Percentiles rank a stretch among this genome's conserved stretches.
These are phyloP conservation scores for Polygonum maritimum DNA, from an alignment of 148 eudicot genomes.

Conservation along the genomic window DNA sequence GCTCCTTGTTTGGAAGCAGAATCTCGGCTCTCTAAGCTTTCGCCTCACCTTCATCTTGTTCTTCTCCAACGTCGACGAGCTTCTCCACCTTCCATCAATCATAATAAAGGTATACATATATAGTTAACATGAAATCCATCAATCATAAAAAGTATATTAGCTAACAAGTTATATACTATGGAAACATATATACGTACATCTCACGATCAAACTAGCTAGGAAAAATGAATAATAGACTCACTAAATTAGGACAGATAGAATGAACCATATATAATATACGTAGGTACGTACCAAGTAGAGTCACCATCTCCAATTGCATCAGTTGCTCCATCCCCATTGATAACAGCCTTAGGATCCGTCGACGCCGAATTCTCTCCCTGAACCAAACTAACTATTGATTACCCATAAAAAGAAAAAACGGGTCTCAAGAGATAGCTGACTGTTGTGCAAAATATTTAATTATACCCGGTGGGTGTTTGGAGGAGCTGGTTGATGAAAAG, in stretches of 20 bases:
- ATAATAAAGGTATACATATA: not conserved
- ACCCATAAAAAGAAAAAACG: not conserved
- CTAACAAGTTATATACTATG: not conserved
- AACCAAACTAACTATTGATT: not conserved
- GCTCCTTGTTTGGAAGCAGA: conserved; percentile 11
- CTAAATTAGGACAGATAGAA: not conserved
- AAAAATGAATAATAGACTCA: too few species aligned
- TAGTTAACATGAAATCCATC: not conserved
- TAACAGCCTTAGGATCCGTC: not conserved
- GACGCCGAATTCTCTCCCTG: not conserved
- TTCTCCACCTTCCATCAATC: not conserved
- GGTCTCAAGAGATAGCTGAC: too few species aligned
- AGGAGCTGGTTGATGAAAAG: not conserved
- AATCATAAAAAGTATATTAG: not conserved
- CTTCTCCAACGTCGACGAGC: not conserved
- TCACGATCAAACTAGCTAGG: too few species aligned
- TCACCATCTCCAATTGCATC: not conserved
- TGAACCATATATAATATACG: not conserved
- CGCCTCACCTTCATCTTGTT: conserved; percentile 10
- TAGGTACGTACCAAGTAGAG: not conserved
- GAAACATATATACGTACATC: too few species aligned
- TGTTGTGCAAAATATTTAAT: not conserved
- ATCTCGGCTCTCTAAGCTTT: conserved; percentile 11
- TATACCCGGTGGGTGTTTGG: not conserved
- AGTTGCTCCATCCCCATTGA: not conserved